Percentiles rank a stretch among this genome's conserved stretches.
These are phyloP conservation scores for Lithohypha guttulata DNA, from an alignment of 2,329 filamentous ascomycete species.

Conservation along the genomic window DNA sequence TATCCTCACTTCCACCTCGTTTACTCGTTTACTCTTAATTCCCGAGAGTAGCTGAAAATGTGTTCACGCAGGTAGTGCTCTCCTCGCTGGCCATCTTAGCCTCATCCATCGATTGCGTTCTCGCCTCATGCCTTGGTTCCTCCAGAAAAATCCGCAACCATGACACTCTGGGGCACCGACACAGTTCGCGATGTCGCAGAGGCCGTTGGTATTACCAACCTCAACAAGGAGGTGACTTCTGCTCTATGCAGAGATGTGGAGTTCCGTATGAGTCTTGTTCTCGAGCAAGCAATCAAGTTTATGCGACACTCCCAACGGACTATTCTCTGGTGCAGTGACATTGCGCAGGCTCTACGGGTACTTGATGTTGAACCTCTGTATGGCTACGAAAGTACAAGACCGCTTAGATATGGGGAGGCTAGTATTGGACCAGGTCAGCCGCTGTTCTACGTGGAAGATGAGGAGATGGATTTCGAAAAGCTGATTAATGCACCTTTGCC, in stretches of 20 bases:
- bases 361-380: slow-evolving; percentile 72
- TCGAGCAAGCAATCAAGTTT: slow-evolving; percentile 87
- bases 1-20: no score
- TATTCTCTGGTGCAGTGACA: slow-evolving; percentile 76
- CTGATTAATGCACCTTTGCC: slow-evolving; percentile 92
- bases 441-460: slow-evolving; percentile 93
- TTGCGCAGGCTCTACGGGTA: slow-evolving; percentile 72
- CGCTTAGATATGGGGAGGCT: slow-evolving; percentile 84
- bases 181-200: slow-evolving; percentile 94
- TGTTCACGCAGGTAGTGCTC: no score
- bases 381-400: slow-evolving; percentile 85
- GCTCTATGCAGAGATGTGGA: slow-evolving; percentile 88
- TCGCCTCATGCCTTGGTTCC: no score
- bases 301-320: slow-evolving; percentile 89
- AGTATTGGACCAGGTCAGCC: slow-evolving; percentile 88
- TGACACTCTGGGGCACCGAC: slow-evolving; percentile 80
- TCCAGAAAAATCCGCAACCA: no score
- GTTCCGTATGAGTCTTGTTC: slow-evolving; percentile 84
- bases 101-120: no score
- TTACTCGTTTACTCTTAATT: no score
- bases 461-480: slow-evolving; percentile 98
- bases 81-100: no score
- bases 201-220: slow-evolving; percentile 73
- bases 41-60: no score
- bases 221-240: slow-evolving; percentile 78